These are phyloP conservation scores for Solanum hybrid DNA, from an alignment of 305 asterid genomes.

Conservation along the genomic window DNA sequence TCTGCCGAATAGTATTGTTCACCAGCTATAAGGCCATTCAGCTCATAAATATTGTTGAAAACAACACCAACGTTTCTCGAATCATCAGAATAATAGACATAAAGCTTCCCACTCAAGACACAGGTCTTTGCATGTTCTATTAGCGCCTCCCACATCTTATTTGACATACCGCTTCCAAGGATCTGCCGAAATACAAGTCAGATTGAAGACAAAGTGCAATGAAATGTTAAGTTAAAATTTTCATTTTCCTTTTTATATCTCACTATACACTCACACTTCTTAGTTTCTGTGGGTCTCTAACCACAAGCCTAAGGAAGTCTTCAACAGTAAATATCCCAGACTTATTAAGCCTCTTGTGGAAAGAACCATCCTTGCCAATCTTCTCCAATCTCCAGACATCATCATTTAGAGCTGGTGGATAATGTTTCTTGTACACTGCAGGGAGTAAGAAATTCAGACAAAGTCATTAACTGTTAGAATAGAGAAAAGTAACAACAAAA, in stretches of 20 bases:
- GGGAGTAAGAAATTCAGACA: slow-evolving; percentile 11
- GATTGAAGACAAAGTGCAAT: slow-evolving; percentile 2
- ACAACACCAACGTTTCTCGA: slow-evolving; percentile 67
- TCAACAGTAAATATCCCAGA: slow-evolving; percentile 74
- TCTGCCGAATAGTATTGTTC: slow-evolving; percentile 50
- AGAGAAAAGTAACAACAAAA: neutral
- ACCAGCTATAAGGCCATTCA: slow-evolving; percentile 67
- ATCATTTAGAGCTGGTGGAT: slow-evolving; percentile 84
- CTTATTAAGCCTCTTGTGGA: slow-evolving; percentile 77
- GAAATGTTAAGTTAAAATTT: neutral
- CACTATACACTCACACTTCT: slow-evolving; percentile 49
- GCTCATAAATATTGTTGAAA: slow-evolving; percentile 83
- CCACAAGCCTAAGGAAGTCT: slow-evolving; percentile 86
- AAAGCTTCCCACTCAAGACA: slow-evolving; percentile 82
- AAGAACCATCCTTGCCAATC: slow-evolving; percentile 95
- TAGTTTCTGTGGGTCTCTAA: slow-evolving; percentile 73
- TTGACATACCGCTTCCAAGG: slow-evolving; percentile 97
- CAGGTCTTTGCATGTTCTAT: slow-evolving; percentile 91
- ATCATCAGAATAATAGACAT: slow-evolving; percentile 76
- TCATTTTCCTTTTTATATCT: neutral
- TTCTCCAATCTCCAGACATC: slow-evolving; percentile 98
- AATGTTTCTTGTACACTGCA: slow-evolving; percentile 93
- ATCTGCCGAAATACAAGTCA: slow-evolving; percentile 36
- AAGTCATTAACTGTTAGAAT: neutral
- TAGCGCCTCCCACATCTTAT: slow-evolving; percentile 98